Conservation (phyloP, 1,284 basidiomycete genomes). For the Leccinum angustisporum region DNA sequence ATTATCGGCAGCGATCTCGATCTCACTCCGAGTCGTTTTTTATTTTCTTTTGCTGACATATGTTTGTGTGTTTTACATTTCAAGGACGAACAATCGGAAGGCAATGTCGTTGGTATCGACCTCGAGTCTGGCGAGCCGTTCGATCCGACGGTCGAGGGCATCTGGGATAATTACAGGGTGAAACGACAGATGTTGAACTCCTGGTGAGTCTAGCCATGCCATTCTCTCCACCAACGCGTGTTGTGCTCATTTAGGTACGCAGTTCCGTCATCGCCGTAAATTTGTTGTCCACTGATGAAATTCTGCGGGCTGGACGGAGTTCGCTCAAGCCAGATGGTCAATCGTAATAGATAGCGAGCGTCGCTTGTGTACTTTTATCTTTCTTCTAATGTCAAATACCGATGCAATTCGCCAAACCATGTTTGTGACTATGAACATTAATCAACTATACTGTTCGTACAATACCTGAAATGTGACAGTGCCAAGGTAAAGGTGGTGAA, state of each 20-base stretch:
- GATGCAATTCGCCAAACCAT: slow-evolving; percentile 15
- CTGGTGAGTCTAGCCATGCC: slow-evolving; percentile 55
- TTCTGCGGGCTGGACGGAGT: slow-evolving; percentile 89
- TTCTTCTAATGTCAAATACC: slow-evolving; percentile 16
- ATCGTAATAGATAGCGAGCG: slow-evolving; percentile 41
- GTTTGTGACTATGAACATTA: slow-evolving; percentile 36
- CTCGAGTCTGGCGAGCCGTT: slow-evolving; percentile 94
- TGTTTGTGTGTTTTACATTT: slow-evolving; percentile 1
- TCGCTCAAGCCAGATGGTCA: slow-evolving; percentile 81
- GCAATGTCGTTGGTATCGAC: slow-evolving; percentile 89
- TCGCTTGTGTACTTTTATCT: slow-evolving; percentile 24
- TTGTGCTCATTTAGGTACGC: slow-evolving; percentile 22
- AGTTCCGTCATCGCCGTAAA: slow-evolving; percentile 98
- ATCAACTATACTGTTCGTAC: slow-evolving; percentile 32
- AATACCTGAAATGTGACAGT: slow-evolving; percentile 19
- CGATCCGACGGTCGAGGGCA: slow-evolving; percentile 92
- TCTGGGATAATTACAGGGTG: slow-evolving; percentile 99
- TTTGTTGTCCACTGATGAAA: slow-evolving; percentile 93
- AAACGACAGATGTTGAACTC: slow-evolving; percentile 99
- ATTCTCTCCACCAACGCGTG: slow-evolving; percentile 18
- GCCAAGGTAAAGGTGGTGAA: slow-evolving; percentile 9
- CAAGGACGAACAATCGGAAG: slow-evolving; percentile 91
- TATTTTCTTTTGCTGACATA: not conserved
- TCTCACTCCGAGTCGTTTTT: slow-evolving; percentile 2
- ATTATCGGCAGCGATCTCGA: slow-evolving; percentile 6